Conservation (phyloP, 1,139 yeast genomes). For the Kodamaea plutei region DNA sequence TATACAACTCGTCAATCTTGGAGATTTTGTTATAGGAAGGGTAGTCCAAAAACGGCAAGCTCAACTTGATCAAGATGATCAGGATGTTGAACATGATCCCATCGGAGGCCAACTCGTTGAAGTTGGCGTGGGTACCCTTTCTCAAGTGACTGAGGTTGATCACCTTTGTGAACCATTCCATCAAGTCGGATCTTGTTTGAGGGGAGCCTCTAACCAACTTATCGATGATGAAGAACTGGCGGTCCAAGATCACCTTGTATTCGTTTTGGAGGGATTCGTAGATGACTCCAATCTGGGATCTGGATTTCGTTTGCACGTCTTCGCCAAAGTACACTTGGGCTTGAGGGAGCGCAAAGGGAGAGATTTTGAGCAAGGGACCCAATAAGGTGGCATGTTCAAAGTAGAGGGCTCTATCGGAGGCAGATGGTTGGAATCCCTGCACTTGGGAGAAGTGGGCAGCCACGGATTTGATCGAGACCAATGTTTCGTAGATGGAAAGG, state of each 20-base stretch:
- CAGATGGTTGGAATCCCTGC: constrained; percentile 48
- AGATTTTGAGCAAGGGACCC: constrained; percentile 73
- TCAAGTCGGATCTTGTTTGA: constrained; percentile 55
- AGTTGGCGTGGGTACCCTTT: constrained; percentile 80
- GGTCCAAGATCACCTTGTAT: constrained; percentile 50
- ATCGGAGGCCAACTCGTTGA: constrained; percentile 64
- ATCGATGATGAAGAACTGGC: constrained; percentile 66
- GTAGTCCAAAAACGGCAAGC: constrained; percentile 79
- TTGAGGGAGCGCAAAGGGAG: constrained; percentile 57
- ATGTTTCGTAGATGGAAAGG: constrained; percentile 52
- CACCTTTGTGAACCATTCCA: constrained; percentile 66
- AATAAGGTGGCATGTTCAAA: constrained; percentile 61
- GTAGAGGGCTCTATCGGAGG: constrained; percentile 38
- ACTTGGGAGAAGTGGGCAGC: constrained; percentile 58
- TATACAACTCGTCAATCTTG: constrained; percentile 66
- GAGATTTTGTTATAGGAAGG: constrained; percentile 60
- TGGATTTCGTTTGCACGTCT: constrained; percentile 32
- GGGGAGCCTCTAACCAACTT: constrained; percentile 74
- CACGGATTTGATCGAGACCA: constrained; percentile 59
- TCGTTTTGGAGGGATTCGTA: constrained; percentile 59
- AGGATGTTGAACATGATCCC: constrained; percentile 81
- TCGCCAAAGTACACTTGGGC: constrained; percentile 46
- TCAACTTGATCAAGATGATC: constrained; percentile 60
- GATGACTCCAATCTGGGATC: constrained; percentile 41
- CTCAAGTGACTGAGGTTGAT: constrained; percentile 81